phyloP scores from a whole-genome alignment of 2,329 filamentous ascomycete genomes.

The Magnaporthiopsis rhizophila region DNA sequence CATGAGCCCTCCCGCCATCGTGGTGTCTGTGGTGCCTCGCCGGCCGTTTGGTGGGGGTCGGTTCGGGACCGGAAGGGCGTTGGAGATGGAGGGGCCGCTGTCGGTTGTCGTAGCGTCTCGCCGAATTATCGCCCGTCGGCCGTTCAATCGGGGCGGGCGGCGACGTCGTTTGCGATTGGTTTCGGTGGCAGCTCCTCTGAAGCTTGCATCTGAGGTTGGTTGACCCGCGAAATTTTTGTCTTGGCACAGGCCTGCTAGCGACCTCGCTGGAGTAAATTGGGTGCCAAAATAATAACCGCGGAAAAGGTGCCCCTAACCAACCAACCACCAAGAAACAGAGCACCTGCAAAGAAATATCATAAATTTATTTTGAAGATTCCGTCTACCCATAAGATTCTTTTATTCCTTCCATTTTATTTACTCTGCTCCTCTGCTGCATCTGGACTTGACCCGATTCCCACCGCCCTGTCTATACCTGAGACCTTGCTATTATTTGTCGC shows the following conservation, averaged over 20 bases:
- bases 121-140: neutral
- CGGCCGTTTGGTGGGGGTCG: neutral
- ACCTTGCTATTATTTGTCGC: neutral
- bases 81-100: conserved; percentile 10
- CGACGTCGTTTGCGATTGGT: neutral
- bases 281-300: neutral
- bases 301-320: neutral
- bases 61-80: conserved; percentile 9
- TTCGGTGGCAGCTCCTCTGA: neutral
- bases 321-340: too few relatives aligned
- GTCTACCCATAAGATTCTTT: too few relatives aligned
- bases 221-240: conserved; percentile 12
- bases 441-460: too few relatives aligned
- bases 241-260: conserved; percentile 5
- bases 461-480: neutral
- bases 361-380: too few relatives aligned
- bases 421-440: too few relatives aligned
- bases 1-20: conserved; percentile 77
- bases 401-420: too few relatives aligned
- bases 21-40: conserved; percentile 10
- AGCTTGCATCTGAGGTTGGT: neutral
- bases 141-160: neutral
- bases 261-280: neutral
- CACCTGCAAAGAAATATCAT: too few relatives aligned
- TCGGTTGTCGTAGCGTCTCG: neutral